Base-by-base conservation (phyloP, 2,329 filamentous ascomycete species). In the Aspergillus texensis region DNA sequence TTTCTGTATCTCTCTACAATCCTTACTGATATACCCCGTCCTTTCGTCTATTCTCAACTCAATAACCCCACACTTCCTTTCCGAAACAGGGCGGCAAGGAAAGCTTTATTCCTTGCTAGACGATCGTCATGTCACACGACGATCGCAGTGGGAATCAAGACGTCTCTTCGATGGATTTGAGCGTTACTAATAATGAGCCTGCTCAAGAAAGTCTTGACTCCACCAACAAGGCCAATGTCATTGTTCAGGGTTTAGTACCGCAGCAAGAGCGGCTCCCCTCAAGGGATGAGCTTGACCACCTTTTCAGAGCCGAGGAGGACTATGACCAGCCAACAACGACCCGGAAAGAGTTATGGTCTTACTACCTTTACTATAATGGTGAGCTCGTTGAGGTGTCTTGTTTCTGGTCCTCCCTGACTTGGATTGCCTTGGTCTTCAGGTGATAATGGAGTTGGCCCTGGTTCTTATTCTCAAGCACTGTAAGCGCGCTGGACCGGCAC, bases 361-460 rank as follows among this genome's bases (percentile, higher is more conserved):
- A 81, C 57, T 81, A 81, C 63, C 74, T 80, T 14, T 81, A 81
- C 62, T 81, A 79, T 63, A 80, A 80, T 61, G 79, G 79, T 70
- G 63, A 52, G 28, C 21, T 30, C 9, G 8, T 24, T 26, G 30
- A 8, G 6, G 24, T 28, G 21, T 36, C 54, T 14, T 53, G 19
- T 14, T n/a, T 28, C 34, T 39, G 24, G 48, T 28, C 34, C 24
- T 34, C 43, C 50, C n/a, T 53, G 32, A 46, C 26, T 52, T 58
- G 21, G 36, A 52, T 41, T 11, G 19, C 16, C 26, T 19, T 21
- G 21, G 1, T 14, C 2, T 36, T 36, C 28, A 77, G 74, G 74
- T n/a, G 75, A 81, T 58, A 81, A 80, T 67, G 79, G 79, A 4
- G 78, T 81, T 39, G 79, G 79, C 4, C 78, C 78, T 1, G 74